These are phyloP conservation scores for Metarhizium brunneum DNA, from an alignment of 2,329 filamentous ascomycete genomes.

Conservation along the genomic window DNA sequence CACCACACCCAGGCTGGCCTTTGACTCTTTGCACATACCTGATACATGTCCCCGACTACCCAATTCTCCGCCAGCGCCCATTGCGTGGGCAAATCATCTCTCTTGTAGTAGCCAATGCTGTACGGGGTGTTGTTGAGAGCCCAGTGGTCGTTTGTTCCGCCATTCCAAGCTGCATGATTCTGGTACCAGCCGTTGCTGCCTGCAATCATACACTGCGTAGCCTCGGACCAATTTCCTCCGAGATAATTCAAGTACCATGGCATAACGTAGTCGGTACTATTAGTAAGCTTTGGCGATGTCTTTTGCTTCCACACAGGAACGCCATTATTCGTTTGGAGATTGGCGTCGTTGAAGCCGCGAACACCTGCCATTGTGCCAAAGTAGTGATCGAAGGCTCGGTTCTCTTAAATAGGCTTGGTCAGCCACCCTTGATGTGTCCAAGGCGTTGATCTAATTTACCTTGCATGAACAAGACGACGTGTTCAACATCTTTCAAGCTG, in stretches of 20 bases:
- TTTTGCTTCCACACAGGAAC: constrained; percentile 36
- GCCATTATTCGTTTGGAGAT: constrained; percentile 23
- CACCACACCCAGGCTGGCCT: too few species aligned
- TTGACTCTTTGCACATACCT: not conserved
- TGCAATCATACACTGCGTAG: constrained; percentile 42
- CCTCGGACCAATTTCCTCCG: constrained; percentile 32
- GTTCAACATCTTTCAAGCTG: constrained; percentile 35
- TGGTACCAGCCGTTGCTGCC: constrained; percentile 40
- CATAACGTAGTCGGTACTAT: constrained; percentile 34
- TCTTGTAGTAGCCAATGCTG: constrained; percentile 38
- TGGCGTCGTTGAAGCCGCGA: constrained; percentile 40
- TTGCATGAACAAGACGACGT: constrained; percentile 49
- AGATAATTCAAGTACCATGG: constrained; percentile 42
- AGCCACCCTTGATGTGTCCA: too few species aligned
- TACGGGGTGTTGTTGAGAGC: constrained; percentile 14
- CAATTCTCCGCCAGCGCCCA: constrained; percentile 45
- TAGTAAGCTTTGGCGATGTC: constrained; percentile 14
- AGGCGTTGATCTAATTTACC: too few species aligned
- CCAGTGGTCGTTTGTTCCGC: constrained; percentile 41
- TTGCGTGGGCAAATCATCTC: constrained; percentile 42
- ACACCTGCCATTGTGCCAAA: constrained; percentile 47
- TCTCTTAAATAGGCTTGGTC: constrained; percentile 20
- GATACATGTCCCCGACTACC: constrained; percentile 23
- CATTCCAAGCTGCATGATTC: constrained; percentile 40
- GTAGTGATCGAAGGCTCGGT: constrained; percentile 28